Evolutionary conservation across 805 yeast species (phyloP).

Genomic region (Teunomyces tritomae): DNA sequence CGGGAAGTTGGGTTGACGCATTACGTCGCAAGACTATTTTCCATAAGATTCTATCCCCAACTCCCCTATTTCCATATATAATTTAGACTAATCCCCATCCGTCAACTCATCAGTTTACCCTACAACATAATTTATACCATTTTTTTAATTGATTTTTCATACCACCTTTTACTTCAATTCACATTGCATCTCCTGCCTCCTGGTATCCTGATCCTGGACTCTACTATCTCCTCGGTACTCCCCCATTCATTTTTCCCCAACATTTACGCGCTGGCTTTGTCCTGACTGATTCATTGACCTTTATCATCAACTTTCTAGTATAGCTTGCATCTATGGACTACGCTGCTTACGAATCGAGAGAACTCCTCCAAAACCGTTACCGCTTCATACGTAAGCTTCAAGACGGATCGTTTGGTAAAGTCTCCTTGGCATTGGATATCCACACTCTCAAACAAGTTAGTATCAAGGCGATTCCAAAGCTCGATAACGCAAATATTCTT

Average conservation of each 20-base stretch:
- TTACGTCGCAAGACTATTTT: not conserved
- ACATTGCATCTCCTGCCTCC: not conserved
- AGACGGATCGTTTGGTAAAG: constrained; percentile 62
- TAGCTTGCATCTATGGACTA: constrained; percentile 24
- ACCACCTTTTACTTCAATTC: not conserved
- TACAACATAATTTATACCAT: not conserved
- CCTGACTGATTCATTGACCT: not conserved
- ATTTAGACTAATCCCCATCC: constrained; percentile 1
- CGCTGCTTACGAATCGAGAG: constrained; percentile 3
- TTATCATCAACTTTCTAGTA: constrained; percentile 12
- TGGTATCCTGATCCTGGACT: not conserved
- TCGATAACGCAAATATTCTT: constrained; percentile 35
- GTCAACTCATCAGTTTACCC: not conserved
- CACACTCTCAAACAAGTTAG: constrained; percentile 40
- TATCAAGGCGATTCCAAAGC: constrained; percentile 51
- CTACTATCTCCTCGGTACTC: not conserved
- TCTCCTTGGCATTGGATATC: constrained; percentile 49
- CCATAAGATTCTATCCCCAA: not conserved
- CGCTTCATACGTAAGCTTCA: constrained; percentile 44
- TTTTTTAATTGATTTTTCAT: not conserved
- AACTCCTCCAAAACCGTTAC: constrained; percentile 38
- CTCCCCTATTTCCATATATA: constrained; percentile 3
- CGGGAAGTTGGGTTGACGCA: not conserved
- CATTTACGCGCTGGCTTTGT: constrained; percentile 2
- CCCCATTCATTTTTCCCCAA: not conserved